Percentiles rank a stretch among this genome's conserved stretches.
Conservation (phyloP, 495 filamentous ascomycete species). For the Penicillium crystallinum region DNA sequence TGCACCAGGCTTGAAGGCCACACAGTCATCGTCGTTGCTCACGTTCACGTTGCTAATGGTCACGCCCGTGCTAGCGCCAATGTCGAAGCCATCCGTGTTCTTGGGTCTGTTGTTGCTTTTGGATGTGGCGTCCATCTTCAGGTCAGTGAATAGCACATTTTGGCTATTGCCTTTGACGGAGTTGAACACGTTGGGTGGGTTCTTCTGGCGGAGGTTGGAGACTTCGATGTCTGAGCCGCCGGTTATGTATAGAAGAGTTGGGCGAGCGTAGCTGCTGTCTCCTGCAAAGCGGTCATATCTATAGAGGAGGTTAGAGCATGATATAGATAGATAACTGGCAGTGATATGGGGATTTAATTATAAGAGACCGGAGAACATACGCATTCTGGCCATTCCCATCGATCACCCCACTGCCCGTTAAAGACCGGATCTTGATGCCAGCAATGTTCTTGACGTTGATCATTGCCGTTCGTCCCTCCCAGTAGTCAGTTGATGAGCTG, state of each 20-base stretch:
- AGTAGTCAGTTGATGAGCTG: constrained; percentile 30
- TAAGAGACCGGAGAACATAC: constrained; percentile 6
- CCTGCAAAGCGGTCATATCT: constrained; percentile 36
- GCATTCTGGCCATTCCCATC: constrained; percentile 44
- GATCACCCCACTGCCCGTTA: constrained; percentile 37
- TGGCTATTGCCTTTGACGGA: constrained; percentile 29
- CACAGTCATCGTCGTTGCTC: constrained; percentile 44
- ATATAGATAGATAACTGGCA: background rate
- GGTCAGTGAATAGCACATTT: constrained; percentile 27
- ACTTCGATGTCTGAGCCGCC: constrained; percentile 31
- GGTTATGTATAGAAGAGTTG: constrained; percentile 40
- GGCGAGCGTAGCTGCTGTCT: constrained; percentile 32
- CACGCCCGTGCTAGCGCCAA: constrained; percentile 38
- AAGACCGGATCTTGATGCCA: constrained; percentile 32
- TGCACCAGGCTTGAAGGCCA: constrained; percentile 41
- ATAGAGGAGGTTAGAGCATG: background rate
- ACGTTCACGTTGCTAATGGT: constrained; percentile 30
- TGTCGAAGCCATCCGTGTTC: constrained; percentile 44
- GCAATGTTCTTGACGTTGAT: constrained; percentile 31
- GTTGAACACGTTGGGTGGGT: constrained; percentile 43
- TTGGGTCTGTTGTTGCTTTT: constrained; percentile 34
- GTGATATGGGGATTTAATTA: no score
- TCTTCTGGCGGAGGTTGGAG: constrained; percentile 30
- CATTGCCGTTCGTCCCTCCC: constrained; percentile 36
- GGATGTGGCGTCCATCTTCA: constrained; percentile 33